Conservation (phyloP, 1,284 basidiomycete species). For the Ustilago hordei region DNA sequence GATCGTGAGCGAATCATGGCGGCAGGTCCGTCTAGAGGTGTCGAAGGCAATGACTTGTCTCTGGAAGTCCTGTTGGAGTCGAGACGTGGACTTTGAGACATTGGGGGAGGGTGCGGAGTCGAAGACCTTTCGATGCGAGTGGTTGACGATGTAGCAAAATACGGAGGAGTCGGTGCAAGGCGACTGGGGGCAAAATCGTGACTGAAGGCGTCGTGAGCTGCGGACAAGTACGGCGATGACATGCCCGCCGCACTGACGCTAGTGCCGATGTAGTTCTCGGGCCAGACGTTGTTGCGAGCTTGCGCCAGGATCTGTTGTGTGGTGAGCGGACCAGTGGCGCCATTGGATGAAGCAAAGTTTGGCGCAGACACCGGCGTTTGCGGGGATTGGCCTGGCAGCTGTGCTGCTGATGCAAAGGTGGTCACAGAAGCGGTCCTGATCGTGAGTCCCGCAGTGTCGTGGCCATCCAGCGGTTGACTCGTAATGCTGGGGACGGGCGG, state of each 20-base stretch:
- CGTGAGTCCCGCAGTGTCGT: conserved; percentile 2
- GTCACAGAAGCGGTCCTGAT: conserved; percentile 16
- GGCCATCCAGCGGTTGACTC: conserved; percentile 11
- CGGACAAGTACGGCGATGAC: conserved; percentile 30
- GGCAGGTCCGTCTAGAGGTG: not conserved
- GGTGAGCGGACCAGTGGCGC: conserved; percentile 24
- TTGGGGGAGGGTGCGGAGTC: conserved; percentile 21
- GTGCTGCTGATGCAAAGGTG: conserved; percentile 3
- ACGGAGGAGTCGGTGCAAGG: conserved; percentile 31
- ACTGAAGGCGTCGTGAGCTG: conserved; percentile 29
- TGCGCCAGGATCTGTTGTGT: conserved; percentile 50
- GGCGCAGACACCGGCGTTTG: conserved; percentile 14
- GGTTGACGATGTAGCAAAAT: conserved; percentile 7
- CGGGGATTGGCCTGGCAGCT: conserved; percentile 6
- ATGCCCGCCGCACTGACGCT: conserved; percentile 39
- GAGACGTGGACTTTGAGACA: conserved; percentile 18
- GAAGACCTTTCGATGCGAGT: conserved; percentile 21
- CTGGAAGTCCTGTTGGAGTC: not conserved
- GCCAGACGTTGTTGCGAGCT: conserved; percentile 47
- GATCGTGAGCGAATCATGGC: conserved; percentile 19
- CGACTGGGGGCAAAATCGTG: conserved; percentile 29
- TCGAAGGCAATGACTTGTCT: conserved; percentile 33
- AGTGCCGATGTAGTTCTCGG: conserved; percentile 39
- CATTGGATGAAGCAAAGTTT: conserved; percentile 1
- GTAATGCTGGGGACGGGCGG: conserved; percentile 21